These are phyloP conservation scores for Spiraea crenata DNA, from an alignment of 331 rosid species.

Conservation along the genomic window DNA sequence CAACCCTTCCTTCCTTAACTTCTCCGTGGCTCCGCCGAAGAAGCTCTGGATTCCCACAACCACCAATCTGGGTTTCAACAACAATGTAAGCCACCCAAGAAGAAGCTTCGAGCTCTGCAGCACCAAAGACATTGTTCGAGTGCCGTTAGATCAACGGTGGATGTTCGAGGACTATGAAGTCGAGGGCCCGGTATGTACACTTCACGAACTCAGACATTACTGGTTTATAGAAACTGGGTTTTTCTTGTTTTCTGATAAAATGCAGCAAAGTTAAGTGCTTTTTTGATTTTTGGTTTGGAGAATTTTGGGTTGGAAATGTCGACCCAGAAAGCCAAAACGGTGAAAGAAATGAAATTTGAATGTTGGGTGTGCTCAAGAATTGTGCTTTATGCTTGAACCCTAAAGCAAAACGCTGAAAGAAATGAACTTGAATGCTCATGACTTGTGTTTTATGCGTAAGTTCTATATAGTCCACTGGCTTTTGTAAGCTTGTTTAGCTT, in stretches of 20 bases:
- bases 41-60: slow-evolving; percentile 36
- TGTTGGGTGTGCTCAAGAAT: neutral
- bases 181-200: slow-evolving; percentile 46
- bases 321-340: neutral
- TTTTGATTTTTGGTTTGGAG: neutral
- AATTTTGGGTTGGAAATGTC: slow-evolving; percentile 1
- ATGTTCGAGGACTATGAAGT: slow-evolving; percentile 54
- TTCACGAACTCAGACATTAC: neutral
- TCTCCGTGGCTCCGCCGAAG: slow-evolving; percentile 31
- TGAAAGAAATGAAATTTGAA: neutral
- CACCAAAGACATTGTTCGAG: slow-evolving; percentile 37
- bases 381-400: neutral
- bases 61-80: slow-evolving; percentile 15
- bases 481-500: neutral
- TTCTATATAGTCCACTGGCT: neutral
- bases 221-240: neutral
- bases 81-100: slow-evolving; percentile 19
- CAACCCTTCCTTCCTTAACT: slow-evolving; percentile 38
- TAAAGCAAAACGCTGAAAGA: neutral
- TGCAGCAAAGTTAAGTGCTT: neutral
- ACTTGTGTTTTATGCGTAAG: neutral
- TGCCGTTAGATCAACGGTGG: slow-evolving; percentile 60
- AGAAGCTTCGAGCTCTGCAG: slow-evolving; percentile 40
- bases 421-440: neutral
- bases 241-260: slow-evolving; percentile 14